phyloP scores from a whole-genome alignment of 2,329 filamentous ascomycete genomes.

The Fusarium falciforme region DNA sequence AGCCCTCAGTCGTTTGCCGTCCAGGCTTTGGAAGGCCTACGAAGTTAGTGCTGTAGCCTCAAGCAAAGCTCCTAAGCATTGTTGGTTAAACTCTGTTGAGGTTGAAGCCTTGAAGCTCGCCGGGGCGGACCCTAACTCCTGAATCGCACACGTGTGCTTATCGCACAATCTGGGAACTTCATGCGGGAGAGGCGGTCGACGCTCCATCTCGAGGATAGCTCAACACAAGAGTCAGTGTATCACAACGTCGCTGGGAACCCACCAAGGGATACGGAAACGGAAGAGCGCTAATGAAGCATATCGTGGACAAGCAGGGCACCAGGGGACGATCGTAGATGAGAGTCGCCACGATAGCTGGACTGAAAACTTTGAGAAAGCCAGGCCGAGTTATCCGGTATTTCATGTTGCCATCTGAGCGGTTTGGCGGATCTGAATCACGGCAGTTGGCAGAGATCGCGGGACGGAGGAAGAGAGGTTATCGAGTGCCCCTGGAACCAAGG shows the following conservation, averaged over 20 bases:
- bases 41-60: neutral
- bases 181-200: neutral
- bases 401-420: neutral
- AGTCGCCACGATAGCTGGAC: neutral
- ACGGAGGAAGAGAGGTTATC: neutral
- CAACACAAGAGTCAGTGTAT: neutral
- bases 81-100: neutral
- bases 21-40: neutral
- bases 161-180: neutral
- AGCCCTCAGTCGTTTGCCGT: neutral
- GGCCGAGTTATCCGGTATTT: neutral
- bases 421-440: neutral
- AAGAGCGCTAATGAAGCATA: slow-evolving; percentile 9
- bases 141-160: slow-evolving; percentile 8
- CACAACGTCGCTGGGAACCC: neutral
- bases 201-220: neutral
- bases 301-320: neutral
- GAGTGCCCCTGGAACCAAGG: neutral
- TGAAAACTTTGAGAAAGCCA: neutral
- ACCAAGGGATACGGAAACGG: slow-evolving; percentile 12
- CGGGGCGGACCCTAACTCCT: neutral
- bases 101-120: slow-evolving; percentile 1
- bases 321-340: neutral
- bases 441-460: neutral
- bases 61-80: neutral